A percentile compares a stretch with the other conserved stretches of the same genome.
Conservation (phyloP, 257 asterid genomes). For the Gentiana macrophylla region DNA sequence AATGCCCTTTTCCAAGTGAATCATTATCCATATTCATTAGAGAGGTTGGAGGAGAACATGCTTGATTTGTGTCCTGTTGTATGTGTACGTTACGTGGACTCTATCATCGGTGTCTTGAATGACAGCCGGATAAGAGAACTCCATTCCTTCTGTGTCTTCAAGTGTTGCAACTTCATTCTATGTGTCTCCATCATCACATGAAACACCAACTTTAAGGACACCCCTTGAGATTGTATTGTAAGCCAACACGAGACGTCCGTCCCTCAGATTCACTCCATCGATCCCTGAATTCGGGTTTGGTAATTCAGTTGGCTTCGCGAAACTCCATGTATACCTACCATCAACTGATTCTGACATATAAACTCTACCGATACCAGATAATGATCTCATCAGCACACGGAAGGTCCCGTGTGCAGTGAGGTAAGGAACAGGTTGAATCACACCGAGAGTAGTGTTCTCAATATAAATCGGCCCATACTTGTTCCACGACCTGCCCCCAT, state of each 20-base stretch:
- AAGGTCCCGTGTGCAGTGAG: slow-evolving; percentile 62
- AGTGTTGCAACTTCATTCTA: slow-evolving; percentile 67
- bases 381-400: slow-evolving; percentile 76
- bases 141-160: slow-evolving; percentile 66
- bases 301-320: slow-evolving; percentile 58
- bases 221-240: slow-evolving; percentile 83
- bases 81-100: slow-evolving; percentile 84
- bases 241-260: slow-evolving; percentile 68
- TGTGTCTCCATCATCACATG: slow-evolving; percentile 73
- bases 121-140: slow-evolving; percentile 95
- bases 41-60: slow-evolving; percentile 51
- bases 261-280: slow-evolving; percentile 81
- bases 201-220: slow-evolving; percentile 65
- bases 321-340: slow-evolving; percentile 84
- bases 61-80: slow-evolving; percentile 80
- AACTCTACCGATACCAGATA: slow-evolving; percentile 41
- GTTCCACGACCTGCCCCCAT: slow-evolving; percentile 73
- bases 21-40: slow-evolving; percentile 7
- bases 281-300: slow-evolving; percentile 97
- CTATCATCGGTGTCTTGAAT: slow-evolving; percentile 67
- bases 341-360: slow-evolving; percentile 84
- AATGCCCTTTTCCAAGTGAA: background rate
- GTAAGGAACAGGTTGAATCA: slow-evolving; percentile 90
- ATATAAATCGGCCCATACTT: slow-evolving; percentile 87
- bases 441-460: slow-evolving; percentile 43